Evolutionary conservation across 139 green algal genomes (phyloP), one percentile per base, ranked within the genome.

Genomic region (Gonium pectorale): DNA sequence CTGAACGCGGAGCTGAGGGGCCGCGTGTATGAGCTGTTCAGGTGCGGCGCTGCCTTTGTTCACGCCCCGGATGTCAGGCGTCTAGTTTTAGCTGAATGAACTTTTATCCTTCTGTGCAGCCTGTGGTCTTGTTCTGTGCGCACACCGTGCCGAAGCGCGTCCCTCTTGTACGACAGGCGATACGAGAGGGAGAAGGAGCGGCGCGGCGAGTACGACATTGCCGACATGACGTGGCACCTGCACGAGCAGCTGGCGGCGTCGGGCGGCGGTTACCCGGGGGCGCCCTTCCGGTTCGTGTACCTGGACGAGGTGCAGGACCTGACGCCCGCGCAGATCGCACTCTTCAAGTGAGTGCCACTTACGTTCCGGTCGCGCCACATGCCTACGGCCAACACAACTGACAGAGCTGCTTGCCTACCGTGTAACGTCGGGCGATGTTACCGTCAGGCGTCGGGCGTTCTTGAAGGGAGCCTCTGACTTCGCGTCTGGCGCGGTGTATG

Each of bases 281-380:
- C 44, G 22, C 56, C 11, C 9, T 87, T 90, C 56, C 54, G 88
- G 8, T 89, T 68, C 56, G 63, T 93, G 27, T 91, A 91, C 54
- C 73, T 92, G 54, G 90, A 92, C 59, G 88, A 92, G 80, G 80
- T 86, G 64, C 90, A 94, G 70, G 90, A 94, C 71, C 67, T 88
- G 15, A 88, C 74, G 54, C 74, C 67, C 5, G 74, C 84, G 0
- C 74, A 88, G 84, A 22, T 88, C 3, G 67, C 38, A 33, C 72
- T 83, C 40, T 85, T 81, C 68, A 82, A 44, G 67, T 81, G 43
- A 49, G 51, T 67, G 13, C 2, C n/a, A n/a, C n/a, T n/a, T n/a
- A n/a, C n/a, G n/a, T n/a, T n/a, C n/a, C n/a, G n/a, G n/a, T n/a
- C n/a, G n/a, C n/a, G n/a, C n/a, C n/a, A n/a, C n/a, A n/a, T n/a